Evolutionary conservation across 345 rosid genomes (phyloP).

Genomic region (Arabidopsis suecica): DNA sequence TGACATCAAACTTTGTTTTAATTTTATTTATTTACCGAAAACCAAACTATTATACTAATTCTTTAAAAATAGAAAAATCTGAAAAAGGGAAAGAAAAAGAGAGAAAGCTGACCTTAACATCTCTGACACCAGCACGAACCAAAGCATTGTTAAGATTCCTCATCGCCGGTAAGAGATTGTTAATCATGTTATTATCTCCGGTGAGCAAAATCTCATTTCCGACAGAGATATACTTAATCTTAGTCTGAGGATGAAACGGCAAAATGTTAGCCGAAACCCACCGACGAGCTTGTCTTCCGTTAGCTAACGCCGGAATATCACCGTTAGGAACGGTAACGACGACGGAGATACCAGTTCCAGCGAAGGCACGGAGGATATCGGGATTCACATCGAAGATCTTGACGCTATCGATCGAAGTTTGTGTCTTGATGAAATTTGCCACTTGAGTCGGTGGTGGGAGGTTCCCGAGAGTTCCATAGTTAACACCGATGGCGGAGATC

Average conservation of each 20-base stretch:
- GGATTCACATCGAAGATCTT: slow-evolving; percentile 76
- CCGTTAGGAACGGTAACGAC: slow-evolving; percentile 65
- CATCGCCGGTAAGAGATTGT: slow-evolving; percentile 76
- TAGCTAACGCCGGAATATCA: slow-evolving; percentile 60
- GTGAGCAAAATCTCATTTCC: slow-evolving; percentile 74
- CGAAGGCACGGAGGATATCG: slow-evolving; percentile 72
- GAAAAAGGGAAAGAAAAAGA: neutral
- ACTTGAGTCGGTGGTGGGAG: slow-evolving; percentile 76
- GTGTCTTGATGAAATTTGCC: slow-evolving; percentile 68
- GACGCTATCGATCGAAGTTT: slow-evolving; percentile 65
- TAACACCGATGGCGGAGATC: slow-evolving; percentile 65
- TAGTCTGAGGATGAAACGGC: slow-evolving; percentile 75
- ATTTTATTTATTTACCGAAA: neutral
- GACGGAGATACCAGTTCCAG: slow-evolving; percentile 60
- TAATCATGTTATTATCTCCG: slow-evolving; percentile 48
- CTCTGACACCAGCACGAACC: slow-evolving; percentile 56
- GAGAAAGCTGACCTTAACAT: slow-evolving; percentile 57
- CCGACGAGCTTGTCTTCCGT: slow-evolving; percentile 46
- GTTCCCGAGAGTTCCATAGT: slow-evolving; percentile 82
- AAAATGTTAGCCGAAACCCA: slow-evolving; percentile 65
- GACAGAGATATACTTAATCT: slow-evolving; percentile 61
- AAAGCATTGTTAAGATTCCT: slow-evolving; percentile 61
- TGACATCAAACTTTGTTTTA: neutral
- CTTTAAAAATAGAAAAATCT: neutral
- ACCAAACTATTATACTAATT: neutral